Conservation (phyloP, 2,329 filamentous ascomycete genomes). For the Hysterium pulicare region DNA sequence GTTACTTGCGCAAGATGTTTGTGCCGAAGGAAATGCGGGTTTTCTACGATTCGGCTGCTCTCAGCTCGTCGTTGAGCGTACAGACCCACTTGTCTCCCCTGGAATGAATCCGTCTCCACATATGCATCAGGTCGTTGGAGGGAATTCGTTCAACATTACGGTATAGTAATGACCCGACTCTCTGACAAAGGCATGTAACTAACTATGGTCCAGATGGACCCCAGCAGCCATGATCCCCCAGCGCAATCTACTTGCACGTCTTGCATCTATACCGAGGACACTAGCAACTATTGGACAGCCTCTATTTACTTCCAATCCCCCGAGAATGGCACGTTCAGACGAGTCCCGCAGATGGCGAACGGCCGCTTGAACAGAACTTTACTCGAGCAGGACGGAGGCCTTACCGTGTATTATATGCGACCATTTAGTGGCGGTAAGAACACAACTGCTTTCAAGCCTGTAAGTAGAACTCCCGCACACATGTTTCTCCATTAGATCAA, state of each 20-base stretch:
- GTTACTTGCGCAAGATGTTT: constrained; percentile 8
- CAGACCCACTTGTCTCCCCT: constrained; percentile 22
- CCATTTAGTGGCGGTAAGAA: constrained; percentile 27
- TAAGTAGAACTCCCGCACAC: neutral
- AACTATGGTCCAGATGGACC: constrained; percentile 15
- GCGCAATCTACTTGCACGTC: constrained; percentile 17
- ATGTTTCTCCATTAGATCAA: neutral
- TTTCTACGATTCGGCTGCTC: constrained; percentile 16
- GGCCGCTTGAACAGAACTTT: constrained; percentile 25
- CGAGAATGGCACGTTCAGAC: constrained; percentile 29
- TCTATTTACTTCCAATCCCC: constrained; percentile 29
- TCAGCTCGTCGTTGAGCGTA: constrained; percentile 17
- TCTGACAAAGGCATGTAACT: neutral
- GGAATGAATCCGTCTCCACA: constrained; percentile 17
- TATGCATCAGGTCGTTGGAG: constrained; percentile 18
- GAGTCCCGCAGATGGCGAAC: constrained; percentile 36
- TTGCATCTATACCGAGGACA: constrained; percentile 33
- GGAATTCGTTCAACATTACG: constrained; percentile 16
- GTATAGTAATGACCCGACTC: constrained; percentile 1
- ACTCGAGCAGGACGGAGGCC: constrained; percentile 30
- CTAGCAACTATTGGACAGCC: constrained; percentile 36
- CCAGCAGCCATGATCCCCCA: constrained; percentile 14
- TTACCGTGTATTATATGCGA: constrained; percentile 38
- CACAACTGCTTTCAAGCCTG: constrained; percentile 38
- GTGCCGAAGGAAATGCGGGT: constrained; percentile 6